These are phyloP conservation scores for Yarrowia divulgata DNA, from an alignment of 805 yeast genomes.

Conservation along the genomic window DNA sequence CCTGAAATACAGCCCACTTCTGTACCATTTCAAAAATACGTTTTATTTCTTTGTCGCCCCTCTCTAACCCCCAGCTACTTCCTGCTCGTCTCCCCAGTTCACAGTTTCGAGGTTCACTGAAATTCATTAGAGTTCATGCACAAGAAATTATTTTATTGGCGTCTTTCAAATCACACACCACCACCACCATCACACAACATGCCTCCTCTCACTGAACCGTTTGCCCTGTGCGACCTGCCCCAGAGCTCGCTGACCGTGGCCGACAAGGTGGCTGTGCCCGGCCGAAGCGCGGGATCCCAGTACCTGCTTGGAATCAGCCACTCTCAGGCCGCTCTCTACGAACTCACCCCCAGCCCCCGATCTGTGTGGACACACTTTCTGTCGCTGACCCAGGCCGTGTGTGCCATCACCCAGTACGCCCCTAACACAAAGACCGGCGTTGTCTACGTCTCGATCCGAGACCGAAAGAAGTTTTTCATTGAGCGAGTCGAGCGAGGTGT, in stretches of 20 bases:
- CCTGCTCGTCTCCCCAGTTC: background rate
- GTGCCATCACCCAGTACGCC: slow-evolving; percentile 43
- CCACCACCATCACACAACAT: slow-evolving; percentile 30
- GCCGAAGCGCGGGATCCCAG: slow-evolving; percentile 27
- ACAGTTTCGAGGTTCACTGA: background rate
- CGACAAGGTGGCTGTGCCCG: slow-evolving; percentile 18
- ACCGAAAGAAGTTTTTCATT: slow-evolving; percentile 47
- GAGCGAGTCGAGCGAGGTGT: slow-evolving; percentile 27
- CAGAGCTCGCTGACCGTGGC: slow-evolving; percentile 40
- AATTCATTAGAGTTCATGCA: slow-evolving; percentile 27
- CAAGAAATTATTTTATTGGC: slow-evolving; percentile 24
- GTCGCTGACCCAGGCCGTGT: slow-evolving; percentile 48
- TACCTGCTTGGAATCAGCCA: slow-evolving; percentile 48
- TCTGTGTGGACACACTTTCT: slow-evolving; percentile 49
- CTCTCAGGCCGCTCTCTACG: slow-evolving; percentile 46
- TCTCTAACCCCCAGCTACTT: no score
- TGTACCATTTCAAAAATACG: no score
- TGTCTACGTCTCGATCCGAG: slow-evolving; percentile 46
- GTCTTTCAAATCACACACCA: slow-evolving; percentile 3
- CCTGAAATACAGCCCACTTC: no score
- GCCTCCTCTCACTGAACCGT: slow-evolving; percentile 46
- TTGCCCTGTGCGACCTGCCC: slow-evolving; percentile 44
- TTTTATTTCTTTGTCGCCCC: no score
- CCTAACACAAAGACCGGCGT: slow-evolving; percentile 25
- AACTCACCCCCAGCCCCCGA: slow-evolving; percentile 49